Conservation (phyloP, 2,329 filamentous ascomycete genomes). For the Herpotrichia juniperi region DNA sequence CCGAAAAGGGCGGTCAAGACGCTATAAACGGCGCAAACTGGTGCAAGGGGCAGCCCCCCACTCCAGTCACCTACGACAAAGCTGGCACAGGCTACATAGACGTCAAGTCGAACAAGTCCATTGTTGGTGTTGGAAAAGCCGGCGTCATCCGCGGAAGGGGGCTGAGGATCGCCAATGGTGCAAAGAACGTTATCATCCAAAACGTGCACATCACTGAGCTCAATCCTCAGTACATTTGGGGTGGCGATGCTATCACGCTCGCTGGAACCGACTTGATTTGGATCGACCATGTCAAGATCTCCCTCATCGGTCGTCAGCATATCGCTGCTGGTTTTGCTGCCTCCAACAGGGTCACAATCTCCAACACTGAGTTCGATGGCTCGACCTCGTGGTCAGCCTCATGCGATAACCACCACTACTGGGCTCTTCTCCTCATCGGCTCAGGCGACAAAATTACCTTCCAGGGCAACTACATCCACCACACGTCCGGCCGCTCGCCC, state of each 20-base stretch:
- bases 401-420: slow-evolving; percentile 67
- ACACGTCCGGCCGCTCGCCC: slow-evolving; percentile 62
- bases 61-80: slow-evolving; percentile 56
- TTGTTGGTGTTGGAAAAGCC: slow-evolving; percentile 59
- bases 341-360: slow-evolving; percentile 63
- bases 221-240: slow-evolving; percentile 44
- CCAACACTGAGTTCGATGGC: slow-evolving; percentile 66
- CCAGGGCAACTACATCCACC: slow-evolving; percentile 67
- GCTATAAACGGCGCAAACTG: slow-evolving; percentile 67
- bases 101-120: slow-evolving; percentile 63
- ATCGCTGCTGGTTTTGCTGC: slow-evolving; percentile 63
- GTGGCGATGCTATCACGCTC: slow-evolving; percentile 42
- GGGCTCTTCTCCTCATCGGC: slow-evolving; percentile 64
- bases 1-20: slow-evolving; percentile 63
- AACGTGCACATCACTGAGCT: slow-evolving; percentile 52
- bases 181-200: slow-evolving; percentile 61
- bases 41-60: slow-evolving; percentile 54
- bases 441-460: slow-evolving; percentile 62
- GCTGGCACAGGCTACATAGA: slow-evolving; percentile 58
- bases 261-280: slow-evolving; percentile 33
- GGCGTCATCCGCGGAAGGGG: slow-evolving; percentile 66
- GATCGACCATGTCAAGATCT: slow-evolving; percentile 51
- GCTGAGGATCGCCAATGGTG: slow-evolving; percentile 47
- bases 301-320: slow-evolving; percentile 65
- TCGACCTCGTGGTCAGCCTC: slow-evolving; percentile 61